phyloP scores from a whole-genome alignment of 1,284 basidiomycete genomes.

The Heliocybe sulcata region DNA sequence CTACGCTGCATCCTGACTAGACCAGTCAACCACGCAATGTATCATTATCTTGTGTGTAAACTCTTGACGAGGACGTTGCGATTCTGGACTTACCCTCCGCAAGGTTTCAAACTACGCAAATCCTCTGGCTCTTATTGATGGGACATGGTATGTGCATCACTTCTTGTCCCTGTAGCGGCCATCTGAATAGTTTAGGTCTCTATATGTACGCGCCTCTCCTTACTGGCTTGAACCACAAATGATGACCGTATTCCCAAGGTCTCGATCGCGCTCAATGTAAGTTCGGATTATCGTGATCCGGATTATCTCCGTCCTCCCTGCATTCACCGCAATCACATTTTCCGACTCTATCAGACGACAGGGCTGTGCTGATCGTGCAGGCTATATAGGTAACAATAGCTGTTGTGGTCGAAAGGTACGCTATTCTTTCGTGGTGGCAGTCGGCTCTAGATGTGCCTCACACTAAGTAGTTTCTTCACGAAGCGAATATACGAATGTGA shows the following conservation, averaged over 20 bases:
- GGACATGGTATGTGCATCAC: not conserved
- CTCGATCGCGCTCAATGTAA: not conserved
- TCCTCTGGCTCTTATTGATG: not conserved
- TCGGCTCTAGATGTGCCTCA: not conserved
- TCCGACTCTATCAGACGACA: not conserved
- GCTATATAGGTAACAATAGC: not conserved
- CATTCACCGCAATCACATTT: not conserved
- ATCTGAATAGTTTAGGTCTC: not conserved
- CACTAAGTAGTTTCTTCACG: constrained; percentile 11
- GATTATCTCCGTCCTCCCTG: too few species aligned
- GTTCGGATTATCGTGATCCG: not conserved
- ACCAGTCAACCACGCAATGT: constrained; percentile 32
- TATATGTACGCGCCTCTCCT: not conserved
- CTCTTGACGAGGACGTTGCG: not conserved
- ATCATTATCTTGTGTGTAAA: constrained; percentile 30
- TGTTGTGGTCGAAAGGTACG: not conserved
- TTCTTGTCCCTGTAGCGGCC: not conserved
- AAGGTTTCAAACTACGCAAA: constrained; percentile 2
- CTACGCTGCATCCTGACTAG: not conserved
- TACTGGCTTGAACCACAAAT: not conserved
- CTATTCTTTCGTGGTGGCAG: not conserved
- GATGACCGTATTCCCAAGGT: not conserved
- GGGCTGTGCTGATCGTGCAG: not conserved
- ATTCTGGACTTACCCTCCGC: not conserved
- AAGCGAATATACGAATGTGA: constrained; percentile 12